Base-by-base conservation (phyloP, 805 yeast species). In the Pichia exigua region DNA sequence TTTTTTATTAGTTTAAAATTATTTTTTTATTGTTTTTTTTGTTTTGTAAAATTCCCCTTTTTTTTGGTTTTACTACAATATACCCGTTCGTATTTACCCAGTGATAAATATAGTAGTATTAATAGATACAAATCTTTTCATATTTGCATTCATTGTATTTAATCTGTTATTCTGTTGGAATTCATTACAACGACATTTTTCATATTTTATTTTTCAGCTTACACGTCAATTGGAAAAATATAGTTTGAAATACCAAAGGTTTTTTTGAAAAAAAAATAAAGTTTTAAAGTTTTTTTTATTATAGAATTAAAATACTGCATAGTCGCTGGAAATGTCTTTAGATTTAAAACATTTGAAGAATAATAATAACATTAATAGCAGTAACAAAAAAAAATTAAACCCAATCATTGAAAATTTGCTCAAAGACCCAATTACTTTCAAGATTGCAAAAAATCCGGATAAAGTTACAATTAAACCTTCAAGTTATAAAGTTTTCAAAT, bases 351-450 rank as follows among this genome's bases (percentile, higher is more conserved):
- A 35, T 39, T 45, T 47, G 22, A 45, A 41, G n/a, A 22, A 40
- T 28, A 45, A 40, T 22, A 40, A 28, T n/a, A 42, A 30, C n/a
- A 40, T 13, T 35, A 47, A 41, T 22, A 26, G 8, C 26, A 50
- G 39, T 17, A 17, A n/a, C 20, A 35, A 27, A 13, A 51, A 39
- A 28, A 51, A 47, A 11, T 8, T 47, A 24, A 49, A 50, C 35
- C 47, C 54, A 24, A 30, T 49, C 10, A 28, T 52, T 42, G 54
- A 52, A 30, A 52, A 52, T 43, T 73, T 83, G 50, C 70, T 83
- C 42, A 67, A 82, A 28, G 77, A 78, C 51, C 90, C 89, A 11
- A 64, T 84, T 48, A 73, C 72, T 28, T 88, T 87, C 65, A 80
- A 76, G 49, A 72, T 80, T 4, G 90, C 87, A 17, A 78, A 74